Percentiles rank a stretch among this genome's conserved stretches.
Evolutionary conservation across 148 eudicot genomes (phyloP).

Genomic region (Vaccinium darrowii): DNA sequence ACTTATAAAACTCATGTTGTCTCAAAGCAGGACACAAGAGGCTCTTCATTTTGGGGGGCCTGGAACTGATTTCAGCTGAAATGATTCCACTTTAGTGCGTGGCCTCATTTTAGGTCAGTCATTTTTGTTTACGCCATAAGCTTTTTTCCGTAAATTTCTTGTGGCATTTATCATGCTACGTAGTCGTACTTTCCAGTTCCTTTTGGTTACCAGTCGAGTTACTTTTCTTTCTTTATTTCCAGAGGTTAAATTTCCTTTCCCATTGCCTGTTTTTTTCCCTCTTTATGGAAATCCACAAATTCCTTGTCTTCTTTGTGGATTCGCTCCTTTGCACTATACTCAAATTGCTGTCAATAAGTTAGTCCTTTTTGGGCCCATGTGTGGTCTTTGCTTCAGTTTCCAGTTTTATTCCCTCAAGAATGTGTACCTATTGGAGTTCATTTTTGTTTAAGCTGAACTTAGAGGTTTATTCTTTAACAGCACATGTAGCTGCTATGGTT

Average conservation of each 20-base stretch:
- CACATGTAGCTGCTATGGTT: neutral
- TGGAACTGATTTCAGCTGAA: conserved; percentile 97
- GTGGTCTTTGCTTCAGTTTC: conserved; percentile 9
- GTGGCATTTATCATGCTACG: conserved; percentile 70
- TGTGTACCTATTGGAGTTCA: conserved; percentile 6
- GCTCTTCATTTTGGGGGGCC: conserved; percentile 98
- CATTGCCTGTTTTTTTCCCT: conserved; percentile 19
- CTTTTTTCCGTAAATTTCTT: conserved; percentile 35
- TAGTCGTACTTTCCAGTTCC: conserved; percentile 44
- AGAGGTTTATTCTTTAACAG: neutral
- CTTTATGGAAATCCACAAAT: conserved; percentile 20
- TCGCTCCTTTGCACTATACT: neutral
- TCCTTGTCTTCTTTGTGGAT: conserved; percentile 16
- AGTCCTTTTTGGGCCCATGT: neutral
- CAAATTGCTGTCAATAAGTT: neutral
- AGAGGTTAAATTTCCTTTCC: conserved; percentile 21
- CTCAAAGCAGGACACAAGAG: conserved; percentile 96
- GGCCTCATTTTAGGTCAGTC: conserved; percentile 97
- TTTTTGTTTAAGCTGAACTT: neutral
- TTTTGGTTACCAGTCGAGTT: conserved; percentile 30
- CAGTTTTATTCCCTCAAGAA: conserved; percentile 5
- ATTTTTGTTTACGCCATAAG: conserved; percentile 60
- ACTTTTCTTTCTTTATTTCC: conserved; percentile 24
- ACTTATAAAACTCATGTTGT: conserved; percentile 85
- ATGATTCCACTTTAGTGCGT: conserved; percentile 93